A percentile compares a stretch with the other conserved stretches of the same genome.
These are phyloP conservation scores for Chenopodium berlandieri DNA, from an alignment of 148 eudicot species.

Conservation along the genomic window DNA sequence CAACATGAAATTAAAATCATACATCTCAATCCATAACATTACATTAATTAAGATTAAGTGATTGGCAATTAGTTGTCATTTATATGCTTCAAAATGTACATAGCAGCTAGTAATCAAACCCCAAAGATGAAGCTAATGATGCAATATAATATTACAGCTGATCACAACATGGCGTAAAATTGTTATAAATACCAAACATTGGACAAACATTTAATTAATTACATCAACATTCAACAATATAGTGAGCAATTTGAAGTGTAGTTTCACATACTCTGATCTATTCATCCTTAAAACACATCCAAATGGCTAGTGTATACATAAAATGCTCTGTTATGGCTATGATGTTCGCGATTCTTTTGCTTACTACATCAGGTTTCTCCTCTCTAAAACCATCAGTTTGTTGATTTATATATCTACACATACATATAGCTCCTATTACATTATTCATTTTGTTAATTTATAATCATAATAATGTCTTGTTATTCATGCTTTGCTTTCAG, in stretches of 20 bases:
- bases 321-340: neutral
- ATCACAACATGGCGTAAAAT: neutral
- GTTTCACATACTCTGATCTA: neutral
- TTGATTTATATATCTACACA: too few species aligned
- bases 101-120: neutral
- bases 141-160: neutral
- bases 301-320: neutral
- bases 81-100: neutral
- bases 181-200: neutral
- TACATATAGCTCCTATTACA: too few species aligned
- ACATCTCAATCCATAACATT: neutral
- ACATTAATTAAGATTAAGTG: neutral
- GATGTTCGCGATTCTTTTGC: neutral
- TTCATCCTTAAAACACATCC: neutral
- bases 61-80: neutral
- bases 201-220: neutral
- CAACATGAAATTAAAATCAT: neutral
- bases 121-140: neutral
- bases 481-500: neutral
- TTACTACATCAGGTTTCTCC: slow-evolving; percentile 7
- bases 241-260: neutral
- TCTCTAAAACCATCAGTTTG: too few species aligned
- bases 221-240: neutral
- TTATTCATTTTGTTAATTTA: too few species aligned
- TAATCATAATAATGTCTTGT: too few species aligned